phyloP scores from a whole-genome alignment of 768 basidiomycete species.

The Amanita phalloides region DNA sequence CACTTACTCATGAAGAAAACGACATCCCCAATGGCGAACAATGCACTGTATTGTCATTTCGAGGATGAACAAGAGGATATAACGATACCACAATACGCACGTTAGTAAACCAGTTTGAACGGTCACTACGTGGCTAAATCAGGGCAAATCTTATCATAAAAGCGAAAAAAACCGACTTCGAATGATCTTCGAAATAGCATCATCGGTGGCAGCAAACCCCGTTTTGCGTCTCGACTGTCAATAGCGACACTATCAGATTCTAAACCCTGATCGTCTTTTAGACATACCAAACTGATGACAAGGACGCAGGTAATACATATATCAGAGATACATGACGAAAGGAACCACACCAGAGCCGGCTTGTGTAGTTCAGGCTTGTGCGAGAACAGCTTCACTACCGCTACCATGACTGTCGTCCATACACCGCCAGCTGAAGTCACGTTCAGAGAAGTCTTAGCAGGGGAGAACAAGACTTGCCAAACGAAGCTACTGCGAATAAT shows the following conservation, averaged over 20 bases:
- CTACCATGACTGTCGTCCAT: slow-evolving; percentile 27
- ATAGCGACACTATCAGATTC: not conserved
- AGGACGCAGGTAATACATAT: slow-evolving; percentile 29
- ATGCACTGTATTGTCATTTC: slow-evolving; percentile 14
- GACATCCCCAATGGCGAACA: slow-evolving; percentile 31
- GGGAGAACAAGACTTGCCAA: slow-evolving; percentile 15
- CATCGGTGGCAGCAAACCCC: slow-evolving; percentile 31
- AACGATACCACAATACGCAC: slow-evolving; percentile 10
- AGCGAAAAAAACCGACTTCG: slow-evolving; percentile 13
- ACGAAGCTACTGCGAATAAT: slow-evolving; percentile 23
- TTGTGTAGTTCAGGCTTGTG: slow-evolving; percentile 33
- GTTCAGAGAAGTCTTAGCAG: not conserved
- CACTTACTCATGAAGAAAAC: slow-evolving; percentile 33
- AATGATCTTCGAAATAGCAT: slow-evolving; percentile 27
- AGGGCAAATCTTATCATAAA: slow-evolving; percentile 7
- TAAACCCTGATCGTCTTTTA: not conserved
- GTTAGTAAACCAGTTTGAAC: slow-evolving; percentile 33
- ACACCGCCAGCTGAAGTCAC: slow-evolving; percentile 24
- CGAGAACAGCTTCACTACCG: slow-evolving; percentile 23
- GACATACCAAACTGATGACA: slow-evolving; percentile 24
- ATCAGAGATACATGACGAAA: slow-evolving; percentile 30
- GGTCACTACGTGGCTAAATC: slow-evolving; percentile 17
- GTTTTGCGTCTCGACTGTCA: slow-evolving; percentile 23
- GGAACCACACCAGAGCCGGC: slow-evolving; percentile 33
- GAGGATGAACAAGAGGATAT: not conserved